phyloP scores from a whole-genome alignment of 768 basidiomycete species.

The Lanmaoa pseudosensibilis region DNA sequence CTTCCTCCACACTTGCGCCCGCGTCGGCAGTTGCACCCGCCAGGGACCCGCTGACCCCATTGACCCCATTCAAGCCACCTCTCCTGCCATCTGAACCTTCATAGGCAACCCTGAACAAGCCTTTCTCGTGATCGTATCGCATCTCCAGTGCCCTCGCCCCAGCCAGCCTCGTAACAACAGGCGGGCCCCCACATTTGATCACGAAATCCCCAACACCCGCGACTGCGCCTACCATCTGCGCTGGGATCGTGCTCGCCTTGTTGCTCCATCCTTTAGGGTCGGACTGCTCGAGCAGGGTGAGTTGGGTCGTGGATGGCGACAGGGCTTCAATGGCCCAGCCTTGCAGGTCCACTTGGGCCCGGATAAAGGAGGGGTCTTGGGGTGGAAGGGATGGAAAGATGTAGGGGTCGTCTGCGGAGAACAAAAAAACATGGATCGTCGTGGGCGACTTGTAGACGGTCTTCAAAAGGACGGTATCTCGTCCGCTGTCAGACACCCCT shows the following conservation, averaged over 20 bases:
- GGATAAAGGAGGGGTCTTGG: conserved; percentile 75
- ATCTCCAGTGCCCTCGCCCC: conserved; percentile 74
- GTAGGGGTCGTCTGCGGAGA: conserved; percentile 87
- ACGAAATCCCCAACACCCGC: conserved; percentile 95
- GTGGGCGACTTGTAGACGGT: conserved; percentile 97
- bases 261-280: conserved; percentile 98
- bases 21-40: neutral
- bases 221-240: conserved; percentile 86
- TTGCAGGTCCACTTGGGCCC: conserved; percentile 96
- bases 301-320: conserved; percentile 90
- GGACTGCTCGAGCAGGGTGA: conserved; percentile 93
- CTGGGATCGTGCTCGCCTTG: conserved; percentile 84
- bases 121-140: conserved; percentile 86
- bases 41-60: conserved; percentile 14
- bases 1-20: conserved; percentile 20
- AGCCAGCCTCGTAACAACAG: conserved; percentile 79
- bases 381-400: conserved; percentile 76
- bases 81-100: conserved; percentile 59
- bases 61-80: conserved; percentile 23
- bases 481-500: conserved; percentile 57
- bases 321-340: conserved; percentile 97
- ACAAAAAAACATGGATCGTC: conserved; percentile 92
- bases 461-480: conserved; percentile 87
- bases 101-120: conserved; percentile 81
- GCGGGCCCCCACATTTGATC: conserved; percentile 94